Base-by-base conservation (phyloP, 148 eudicot species). In the Nyssa sinensis region DNA sequence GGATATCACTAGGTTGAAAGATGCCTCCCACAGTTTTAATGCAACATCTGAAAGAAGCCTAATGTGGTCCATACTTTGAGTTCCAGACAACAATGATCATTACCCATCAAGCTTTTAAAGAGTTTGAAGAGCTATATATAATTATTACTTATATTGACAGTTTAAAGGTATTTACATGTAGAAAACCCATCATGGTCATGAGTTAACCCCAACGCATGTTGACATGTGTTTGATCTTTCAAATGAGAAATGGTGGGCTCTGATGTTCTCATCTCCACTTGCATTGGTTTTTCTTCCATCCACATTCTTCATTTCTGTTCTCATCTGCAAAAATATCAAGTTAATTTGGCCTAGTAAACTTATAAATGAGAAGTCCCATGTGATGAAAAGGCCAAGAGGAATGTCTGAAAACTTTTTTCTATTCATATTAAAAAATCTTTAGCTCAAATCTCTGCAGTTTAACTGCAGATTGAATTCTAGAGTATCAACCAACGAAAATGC, bases 21-120 rank as follows among this genome's bases (percentile, higher is more conserved):
- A 30, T 39, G 29, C 7, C 31, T 55, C 41, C 64, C 47, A 23
- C 5, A 47, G 28, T 44, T 41, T 66, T 23, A 61, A 69, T 69
- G 74, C 79, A 47, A 76, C 67, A 75, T 75, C 74, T 76, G 79
- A 70, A 70, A 76, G 62, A 55, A 10, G 62, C 35, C 37, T 49
- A 47, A 31, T 10, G 79, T 76, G 79, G 79, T 76, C 79, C 79
- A 76, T 5, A 47, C 13, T 16, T 70, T 69, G 35, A 59, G 73
- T 76, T 69, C 69, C 63, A 53, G 75, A 51, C 68, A 44, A 61
- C 23, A 68, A 44, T 24, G 60, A 25, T 6, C 27, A 51, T 47
- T 28, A 9, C 25, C 34, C 60, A 19, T 47, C 60, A 49, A 68
- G 41, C 13, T 9, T 44, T 49, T 51, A 51, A 69, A 7, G 35